These are phyloP conservation scores for Leccinum pellstonianum DNA, from an alignment of 768 basidiomycete species.

Conservation along the genomic window DNA sequence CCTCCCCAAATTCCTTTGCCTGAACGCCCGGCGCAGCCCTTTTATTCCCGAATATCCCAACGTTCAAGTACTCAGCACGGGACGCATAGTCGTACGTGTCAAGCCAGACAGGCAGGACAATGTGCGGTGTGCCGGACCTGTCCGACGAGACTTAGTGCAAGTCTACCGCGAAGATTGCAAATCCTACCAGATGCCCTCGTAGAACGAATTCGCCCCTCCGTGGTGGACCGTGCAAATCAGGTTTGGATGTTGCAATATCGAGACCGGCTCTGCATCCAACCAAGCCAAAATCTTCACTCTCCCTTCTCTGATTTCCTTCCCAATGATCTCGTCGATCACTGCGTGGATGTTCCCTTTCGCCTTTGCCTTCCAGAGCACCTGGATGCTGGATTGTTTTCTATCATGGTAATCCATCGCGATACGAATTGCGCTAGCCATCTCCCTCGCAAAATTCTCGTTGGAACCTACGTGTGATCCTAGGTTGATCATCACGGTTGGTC, in stretches of 20 bases:
- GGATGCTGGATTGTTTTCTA: neutral
- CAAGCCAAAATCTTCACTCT: constrained; percentile 11
- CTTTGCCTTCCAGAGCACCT: constrained; percentile 33
- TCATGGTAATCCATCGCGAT: constrained; percentile 9
- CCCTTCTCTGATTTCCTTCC: constrained; percentile 10
- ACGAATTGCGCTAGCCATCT: constrained; percentile 8
- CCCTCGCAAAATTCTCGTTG: neutral
- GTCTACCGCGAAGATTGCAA: neutral
- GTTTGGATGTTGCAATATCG: constrained; percentile 9
- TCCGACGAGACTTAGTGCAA: neutral
- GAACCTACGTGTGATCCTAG: constrained; percentile 5
- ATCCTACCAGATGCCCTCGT: constrained; percentile 2
- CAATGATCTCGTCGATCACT: neutral
- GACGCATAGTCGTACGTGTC: constrained; percentile 13
- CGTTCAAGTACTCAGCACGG: constrained; percentile 6
- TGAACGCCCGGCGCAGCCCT: neutral
- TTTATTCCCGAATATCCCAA: constrained; percentile 7
- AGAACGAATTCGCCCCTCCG: constrained; percentile 9
- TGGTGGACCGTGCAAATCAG: constrained; percentile 6
- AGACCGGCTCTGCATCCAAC: constrained; percentile 14
- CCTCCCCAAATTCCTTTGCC: constrained; percentile 8
- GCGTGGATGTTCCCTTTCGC: neutral
- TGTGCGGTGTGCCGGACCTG: constrained; percentile 14
- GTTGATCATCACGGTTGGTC: constrained; percentile 15
- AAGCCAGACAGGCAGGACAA: constrained; percentile 14